Evolutionary conservation across 306 rosid species (phyloP), one percentile per base, ranked within the genome.

Genomic region (Trichosanthes cucumerina): DNA sequence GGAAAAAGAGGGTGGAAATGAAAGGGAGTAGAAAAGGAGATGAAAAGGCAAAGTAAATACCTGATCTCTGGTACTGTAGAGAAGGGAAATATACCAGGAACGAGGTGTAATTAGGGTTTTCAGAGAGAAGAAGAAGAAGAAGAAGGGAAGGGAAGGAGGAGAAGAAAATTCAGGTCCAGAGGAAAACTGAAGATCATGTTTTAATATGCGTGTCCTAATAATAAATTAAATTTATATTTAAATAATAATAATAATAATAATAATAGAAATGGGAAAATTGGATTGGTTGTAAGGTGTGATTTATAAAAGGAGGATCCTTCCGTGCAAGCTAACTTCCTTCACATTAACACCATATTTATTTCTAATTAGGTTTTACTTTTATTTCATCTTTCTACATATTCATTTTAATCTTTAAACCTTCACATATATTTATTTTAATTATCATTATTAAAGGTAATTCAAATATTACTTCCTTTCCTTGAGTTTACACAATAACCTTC

Each of bases 61-160:
- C 97, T 90, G 93, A 88, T 86, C 92, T 81, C 80, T 77, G 36
- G 53, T 50, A 78, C 26, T 19, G 54, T 75, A 63, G 28, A 49
- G 34, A 52, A 68, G 56, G 81, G 74, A 56, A 81, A 79, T 82
- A 85, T 80, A 81, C 18, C 79, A 50, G 81, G 69, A 83, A 86
- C 77, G 83, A 85, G 65, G 85, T 79, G 80, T 60, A 73, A 84
- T 86, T 92, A 92, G 97, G 97, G 96, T 90, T 92, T 90, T 78
- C 65, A 60, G 83, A 63, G 82, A 83, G 84, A 19, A 74, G 81
- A 81, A 79, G 69, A 75, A 6, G 64, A 23, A 66, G 62, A 44
- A 16, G 39, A 21, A 21, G 26, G 59, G n/a, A 53, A 53, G 54
- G 54, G 54, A 53, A 53, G 54, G 54, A 18, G 75, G 49, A 56